Evolutionary conservation across 2,329 filamentous ascomycete species (phyloP), one percentile per base, ranked within the genome.

Genomic region (Atkinsonella hypoxylon): DNA sequence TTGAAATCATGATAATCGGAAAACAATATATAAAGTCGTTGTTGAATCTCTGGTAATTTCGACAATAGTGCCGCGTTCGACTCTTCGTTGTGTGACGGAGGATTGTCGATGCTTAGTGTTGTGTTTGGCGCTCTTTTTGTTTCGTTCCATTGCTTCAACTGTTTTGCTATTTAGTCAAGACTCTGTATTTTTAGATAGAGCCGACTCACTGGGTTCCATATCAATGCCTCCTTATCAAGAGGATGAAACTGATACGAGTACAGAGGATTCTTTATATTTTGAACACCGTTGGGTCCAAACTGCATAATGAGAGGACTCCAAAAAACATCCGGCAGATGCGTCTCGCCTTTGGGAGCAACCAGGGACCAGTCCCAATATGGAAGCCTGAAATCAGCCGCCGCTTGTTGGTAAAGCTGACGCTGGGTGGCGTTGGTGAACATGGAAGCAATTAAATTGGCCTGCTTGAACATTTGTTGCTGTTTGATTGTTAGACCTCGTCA

Each of bases 1-100:
- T 78, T 78, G 61, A 82, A 87, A 56, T 87, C 77, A 44, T 76
- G 71, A 61, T 86, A 87, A 52, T 77, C 79, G 9, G 82, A 79
- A 54, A 86, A 78, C 1, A 89, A 70, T 48, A 79, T 82, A 58
- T 82, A 84, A 1, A 89, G 70, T 12, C 87, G 75, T 55, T 80
- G 73, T 59, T 81, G 77, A 38, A 82, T 72, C 13, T 74, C 74
- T 2, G 70, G 64, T 5, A 79, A 70, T 54, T 75, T 77, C 26
- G 70, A 54, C 5, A 67, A 53, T 20, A 69, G 57, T 0, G 74
- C 70, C 12, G 69, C 59, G 12, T 73, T 76, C 31, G 84, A 74
- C 18, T 73, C 65, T 4, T 75, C 67, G 55, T 86, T 81, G 58
- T 82, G 75, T n/a, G 82, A 85, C 10, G 64, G 59, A 2, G 67